Conservation (phyloP, 441 rosid species). For the Eutrema salsugineum region DNA sequence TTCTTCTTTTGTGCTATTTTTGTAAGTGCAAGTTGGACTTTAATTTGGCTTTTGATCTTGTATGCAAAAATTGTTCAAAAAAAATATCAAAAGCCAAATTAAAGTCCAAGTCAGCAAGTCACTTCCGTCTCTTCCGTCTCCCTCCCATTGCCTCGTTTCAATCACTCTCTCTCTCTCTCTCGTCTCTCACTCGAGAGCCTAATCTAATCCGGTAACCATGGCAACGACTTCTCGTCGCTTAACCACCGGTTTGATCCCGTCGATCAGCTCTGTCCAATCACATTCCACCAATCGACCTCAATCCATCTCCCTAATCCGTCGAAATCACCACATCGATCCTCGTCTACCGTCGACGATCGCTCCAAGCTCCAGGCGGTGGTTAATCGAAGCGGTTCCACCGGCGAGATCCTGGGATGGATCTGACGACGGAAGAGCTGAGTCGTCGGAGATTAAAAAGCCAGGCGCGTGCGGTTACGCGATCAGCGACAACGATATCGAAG, state of each 20-base stretch:
- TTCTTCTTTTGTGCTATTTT: too few species aligned
- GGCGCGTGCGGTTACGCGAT: slow-evolving; percentile 40
- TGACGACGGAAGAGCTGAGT: slow-evolving; percentile 32
- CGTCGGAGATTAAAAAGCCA: slow-evolving; percentile 5
- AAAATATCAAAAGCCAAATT: not conserved
- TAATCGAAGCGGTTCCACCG: slow-evolving; percentile 27
- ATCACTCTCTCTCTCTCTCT: too few species aligned
- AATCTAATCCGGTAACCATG: slow-evolving; percentile 35
- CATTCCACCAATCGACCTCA: slow-evolving; percentile 15
- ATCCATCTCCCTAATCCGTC: slow-evolving; percentile 22
- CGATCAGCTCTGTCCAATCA: slow-evolving; percentile 18
- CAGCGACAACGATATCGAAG: slow-evolving; percentile 21
- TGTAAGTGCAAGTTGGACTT: too few species aligned
- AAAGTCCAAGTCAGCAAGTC: not conserved
- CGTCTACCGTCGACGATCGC: slow-evolving; percentile 23
- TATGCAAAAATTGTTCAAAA: too few species aligned
- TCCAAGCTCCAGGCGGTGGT: slow-evolving; percentile 11
- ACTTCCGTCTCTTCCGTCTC: slow-evolving; percentile 15
- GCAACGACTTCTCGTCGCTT: slow-evolving; percentile 52
- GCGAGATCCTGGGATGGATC: slow-evolving; percentile 31
- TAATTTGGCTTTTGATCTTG: too few species aligned
- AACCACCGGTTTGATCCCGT: slow-evolving; percentile 28
- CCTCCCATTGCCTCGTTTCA: not conserved
- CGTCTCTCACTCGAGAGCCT: not conserved
- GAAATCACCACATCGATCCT: slow-evolving; percentile 20